These are phyloP conservation scores for Botrytis pseudocinerea DNA, from an alignment of 2,329 filamentous ascomycete genomes.

Conservation along the genomic window DNA sequence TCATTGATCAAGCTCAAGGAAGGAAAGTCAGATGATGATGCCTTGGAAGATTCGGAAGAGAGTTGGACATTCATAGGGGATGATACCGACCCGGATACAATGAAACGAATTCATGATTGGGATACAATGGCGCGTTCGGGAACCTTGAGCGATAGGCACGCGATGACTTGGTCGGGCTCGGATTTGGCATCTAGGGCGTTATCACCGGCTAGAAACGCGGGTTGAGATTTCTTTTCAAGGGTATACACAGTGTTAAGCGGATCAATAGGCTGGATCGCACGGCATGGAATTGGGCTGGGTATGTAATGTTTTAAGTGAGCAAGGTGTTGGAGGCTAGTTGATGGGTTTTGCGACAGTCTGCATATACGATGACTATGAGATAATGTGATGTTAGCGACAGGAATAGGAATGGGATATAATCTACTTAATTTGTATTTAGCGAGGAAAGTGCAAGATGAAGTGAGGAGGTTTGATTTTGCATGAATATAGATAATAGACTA, in stretches of 20 bases:
- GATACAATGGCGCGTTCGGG: slow-evolving; percentile 37
- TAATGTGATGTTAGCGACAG: background rate
- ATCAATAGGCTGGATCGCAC: background rate
- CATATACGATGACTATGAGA: background rate
- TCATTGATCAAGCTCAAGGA: slow-evolving; percentile 71
- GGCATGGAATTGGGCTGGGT: background rate
- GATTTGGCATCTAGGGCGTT: slow-evolving; percentile 21
- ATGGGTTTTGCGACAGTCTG: background rate
- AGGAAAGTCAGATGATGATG: slow-evolving; percentile 54
- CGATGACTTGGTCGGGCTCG: slow-evolving; percentile 25
- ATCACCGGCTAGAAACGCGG: slow-evolving; percentile 17
- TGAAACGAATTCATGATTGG: slow-evolving; percentile 40
- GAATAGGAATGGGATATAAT: background rate
- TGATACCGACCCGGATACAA: slow-evolving; percentile 40
- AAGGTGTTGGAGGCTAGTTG: background rate
- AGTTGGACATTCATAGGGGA: slow-evolving; percentile 87
- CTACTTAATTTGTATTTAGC: slow-evolving; percentile 15
- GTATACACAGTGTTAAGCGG: background rate
- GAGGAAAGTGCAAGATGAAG: background rate
- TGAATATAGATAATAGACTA: slow-evolving; percentile 6
- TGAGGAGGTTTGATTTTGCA: background rate
- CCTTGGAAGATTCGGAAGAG: slow-evolving; percentile 67
- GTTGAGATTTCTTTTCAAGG: slow-evolving; percentile 1
- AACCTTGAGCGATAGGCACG: slow-evolving; percentile 21
- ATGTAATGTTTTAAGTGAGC: background rate